Evolutionary conservation across 163 green algal genomes (phyloP).

Genomic region (Botryococcus braunii): DNA sequence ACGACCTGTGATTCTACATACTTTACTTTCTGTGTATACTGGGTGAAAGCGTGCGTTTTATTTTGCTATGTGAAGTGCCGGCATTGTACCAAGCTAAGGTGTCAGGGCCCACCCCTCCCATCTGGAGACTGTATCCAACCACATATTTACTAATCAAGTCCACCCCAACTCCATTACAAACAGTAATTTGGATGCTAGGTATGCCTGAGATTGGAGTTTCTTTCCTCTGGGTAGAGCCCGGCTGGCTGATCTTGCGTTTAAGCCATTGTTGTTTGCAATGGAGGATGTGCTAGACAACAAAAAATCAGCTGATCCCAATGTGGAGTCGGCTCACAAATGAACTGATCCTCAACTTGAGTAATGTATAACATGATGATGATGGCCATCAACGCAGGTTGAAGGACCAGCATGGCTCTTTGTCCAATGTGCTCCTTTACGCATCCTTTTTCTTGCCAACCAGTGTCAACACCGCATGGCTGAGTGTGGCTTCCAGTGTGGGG

Average conservation of each 20-base stretch:
- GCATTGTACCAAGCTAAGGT: too few species aligned
- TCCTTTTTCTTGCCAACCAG: constrained; percentile 48
- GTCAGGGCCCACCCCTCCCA: too few species aligned
- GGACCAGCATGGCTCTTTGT: constrained; percentile 17
- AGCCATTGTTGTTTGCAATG: not conserved
- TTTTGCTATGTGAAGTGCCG: too few species aligned
- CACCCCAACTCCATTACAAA: too few species aligned
- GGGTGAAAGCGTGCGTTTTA: too few species aligned
- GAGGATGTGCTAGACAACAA: not conserved
- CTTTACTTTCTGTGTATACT: too few species aligned
- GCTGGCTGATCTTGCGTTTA: not conserved
- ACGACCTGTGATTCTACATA: too few species aligned
- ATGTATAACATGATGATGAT: constrained; percentile 1
- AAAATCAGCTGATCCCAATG: not conserved
- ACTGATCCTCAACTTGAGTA: not conserved
- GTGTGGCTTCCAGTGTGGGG: constrained; percentile 41
- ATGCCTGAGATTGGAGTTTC: constrained; percentile 24
- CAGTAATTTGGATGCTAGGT: too few species aligned
- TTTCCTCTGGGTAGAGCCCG: constrained; percentile 22
- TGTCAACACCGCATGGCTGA: constrained; percentile 61
- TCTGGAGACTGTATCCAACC: too few species aligned
- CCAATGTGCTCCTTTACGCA: constrained; percentile 30
- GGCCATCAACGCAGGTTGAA: constrained; percentile 40
- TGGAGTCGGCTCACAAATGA: not conserved
- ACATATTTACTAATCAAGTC: too few species aligned